Evolutionary conservation across 495 filamentous ascomycete species (phyloP).

Genomic region (Cryomyces antarcticus): DNA sequence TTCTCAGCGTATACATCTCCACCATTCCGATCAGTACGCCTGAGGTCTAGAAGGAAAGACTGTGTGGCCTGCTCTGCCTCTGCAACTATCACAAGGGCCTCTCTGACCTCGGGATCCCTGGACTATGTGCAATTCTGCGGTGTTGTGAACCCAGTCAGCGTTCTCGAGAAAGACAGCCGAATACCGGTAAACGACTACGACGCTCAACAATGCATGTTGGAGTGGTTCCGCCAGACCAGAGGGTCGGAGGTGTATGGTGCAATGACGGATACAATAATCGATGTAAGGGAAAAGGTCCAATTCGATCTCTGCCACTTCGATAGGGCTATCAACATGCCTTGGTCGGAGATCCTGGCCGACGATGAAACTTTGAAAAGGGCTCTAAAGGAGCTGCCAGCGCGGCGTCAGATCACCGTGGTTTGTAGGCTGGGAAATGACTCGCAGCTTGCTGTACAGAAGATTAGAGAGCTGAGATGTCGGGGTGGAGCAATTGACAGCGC

Average conservation of each 20-base stretch:
- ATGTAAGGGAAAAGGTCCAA: constrained; percentile 68
- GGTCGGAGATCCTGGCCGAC: constrained; percentile 27
- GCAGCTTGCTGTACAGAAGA: constrained; percentile 48
- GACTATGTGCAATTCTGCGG: constrained; percentile 76
- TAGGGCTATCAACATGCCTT: constrained; percentile 61
- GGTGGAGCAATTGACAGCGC: constrained; percentile 25
- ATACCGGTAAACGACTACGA: constrained; percentile 35
- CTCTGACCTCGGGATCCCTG: constrained; percentile 38
- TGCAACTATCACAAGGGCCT: constrained; percentile 37
- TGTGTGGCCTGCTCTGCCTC: constrained; percentile 58
- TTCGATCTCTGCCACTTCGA: constrained; percentile 60
- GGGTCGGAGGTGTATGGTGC: constrained; percentile 4
- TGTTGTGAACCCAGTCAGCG: constrained; percentile 22
- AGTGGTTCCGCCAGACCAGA: constrained; percentile 5
- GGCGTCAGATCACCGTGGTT: constrained; percentile 47
- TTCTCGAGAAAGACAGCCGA: constrained; percentile 38
- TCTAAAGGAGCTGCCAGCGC: constrained; percentile 3
- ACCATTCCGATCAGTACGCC: constrained; percentile 50
- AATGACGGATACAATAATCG: constrained; percentile 38
- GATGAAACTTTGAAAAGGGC: constrained; percentile 3
- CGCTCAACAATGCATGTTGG: background rate
- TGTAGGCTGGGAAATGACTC: constrained; percentile 83
- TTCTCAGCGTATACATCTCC: constrained; percentile 53
- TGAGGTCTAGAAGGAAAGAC: constrained; percentile 40
- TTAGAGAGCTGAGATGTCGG: constrained; percentile 33